phyloP scores from a whole-genome alignment of 1,284 basidiomycete genomes.

The Ceratobasidium sp. region DNA sequence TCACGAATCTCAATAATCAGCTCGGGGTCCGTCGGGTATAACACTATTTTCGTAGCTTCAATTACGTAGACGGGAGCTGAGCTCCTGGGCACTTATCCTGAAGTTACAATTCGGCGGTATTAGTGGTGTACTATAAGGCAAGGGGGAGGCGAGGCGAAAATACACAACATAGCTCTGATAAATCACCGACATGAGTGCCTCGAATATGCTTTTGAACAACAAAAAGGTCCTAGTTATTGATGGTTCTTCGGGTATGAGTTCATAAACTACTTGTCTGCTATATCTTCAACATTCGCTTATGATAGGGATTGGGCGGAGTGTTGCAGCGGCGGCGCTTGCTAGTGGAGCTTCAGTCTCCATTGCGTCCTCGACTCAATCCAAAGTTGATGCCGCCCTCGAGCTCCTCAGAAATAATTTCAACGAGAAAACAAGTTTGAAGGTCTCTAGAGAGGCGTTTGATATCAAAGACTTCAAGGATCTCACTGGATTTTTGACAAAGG shows the following conservation, averaged over 20 bases:
- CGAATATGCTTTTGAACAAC: not conserved
- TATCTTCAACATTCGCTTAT: not conserved
- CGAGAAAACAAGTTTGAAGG: not conserved
- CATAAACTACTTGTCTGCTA: not conserved
- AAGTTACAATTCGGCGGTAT: too few species aligned
- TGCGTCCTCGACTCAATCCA: conserved; percentile 18
- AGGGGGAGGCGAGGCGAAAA: too few species aligned
- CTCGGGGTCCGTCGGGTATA: too few species aligned
- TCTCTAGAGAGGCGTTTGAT: conserved; percentile 7
- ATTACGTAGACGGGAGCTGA: too few species aligned
- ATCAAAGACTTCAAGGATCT: conserved; percentile 13
- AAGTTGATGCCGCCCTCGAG: conserved; percentile 33
- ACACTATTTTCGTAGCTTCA: too few species aligned
- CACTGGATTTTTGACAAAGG: conserved; percentile 15
- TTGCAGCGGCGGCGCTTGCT: conserved; percentile 21
- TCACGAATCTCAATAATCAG: too few species aligned
- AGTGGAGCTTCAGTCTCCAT: conserved; percentile 34
- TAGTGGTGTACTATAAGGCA: too few species aligned
- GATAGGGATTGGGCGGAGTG: conserved; percentile 28
- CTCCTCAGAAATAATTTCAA: conserved; percentile 1
- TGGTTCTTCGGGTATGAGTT: not conserved
- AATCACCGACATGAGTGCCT: not conserved
- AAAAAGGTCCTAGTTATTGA: conserved; percentile 8
- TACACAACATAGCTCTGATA: too few species aligned
- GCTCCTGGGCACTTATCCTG: too few species aligned